Evolutionary conservation across 75 land plant species (phyloP), one percentile per base, ranked within the genome.

Genomic region (Cryptomeria japonica): DNA sequence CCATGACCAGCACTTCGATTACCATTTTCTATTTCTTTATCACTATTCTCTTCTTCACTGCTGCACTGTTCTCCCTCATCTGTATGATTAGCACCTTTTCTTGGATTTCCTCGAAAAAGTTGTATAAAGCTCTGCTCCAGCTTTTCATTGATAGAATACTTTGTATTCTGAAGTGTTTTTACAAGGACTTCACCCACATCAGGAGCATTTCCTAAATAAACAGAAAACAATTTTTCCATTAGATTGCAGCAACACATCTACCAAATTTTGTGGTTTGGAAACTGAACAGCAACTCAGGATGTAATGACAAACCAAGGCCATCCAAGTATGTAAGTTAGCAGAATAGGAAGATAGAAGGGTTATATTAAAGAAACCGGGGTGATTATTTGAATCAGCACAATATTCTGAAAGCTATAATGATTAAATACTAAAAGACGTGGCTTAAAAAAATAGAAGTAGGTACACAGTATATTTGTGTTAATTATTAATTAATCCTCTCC

Each of bases 181-280:
- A 98, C 97, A 90, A 97, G 87, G 13, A 84, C 88, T 88, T 91
- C 97, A 58, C 99, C 99, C 22, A 96, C 95, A 90, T 98, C 99
- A 79, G 80, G 84, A 75, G 91, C 88, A 86, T 91, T 93, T 61
- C 93, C 97, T 93, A 92, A 13, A 84, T 84, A 84, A 79, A 32
- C 56, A 88, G 28, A 88, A 75, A 37, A 36, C 58, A 75, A 41
- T 39, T 38, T 47, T 78, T n/a, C 88, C 87, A 87, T 39, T 18
- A 86, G 78, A 8, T 47, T 38, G 84, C 11, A 58, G 36, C 18
- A 55, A 37, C 51, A 55, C 18, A 28, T 32, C 16, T 51, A 85
- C n/a, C 70, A 85, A 85, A 51, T 51, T 25, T 32, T 49, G 13
- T 34, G 56, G 18, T 36, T 85, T 7, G 16, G 16, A 46, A 34